Base-by-base conservation (phyloP, 257 asterid genomes). In the Solanum medicagineum region DNA sequence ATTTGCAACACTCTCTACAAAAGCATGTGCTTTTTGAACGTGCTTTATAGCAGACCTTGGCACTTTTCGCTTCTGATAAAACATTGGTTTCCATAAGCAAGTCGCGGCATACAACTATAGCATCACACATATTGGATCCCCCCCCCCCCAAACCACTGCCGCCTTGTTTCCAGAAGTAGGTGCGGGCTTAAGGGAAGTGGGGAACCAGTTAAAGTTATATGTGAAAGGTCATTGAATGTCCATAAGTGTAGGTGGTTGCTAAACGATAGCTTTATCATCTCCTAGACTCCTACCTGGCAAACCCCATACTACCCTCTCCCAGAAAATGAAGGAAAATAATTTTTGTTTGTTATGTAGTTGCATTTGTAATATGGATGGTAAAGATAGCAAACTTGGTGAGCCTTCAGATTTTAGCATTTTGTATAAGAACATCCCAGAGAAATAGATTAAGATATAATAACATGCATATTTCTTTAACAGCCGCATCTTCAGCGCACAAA, bases 401-500 rank as follows among this genome's bases (percentile, higher is more conserved):
- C 83, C 62, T 77, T 77, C 26, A 77, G 83, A 77, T 54, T 51
- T 77, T 63, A 51, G 47, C 47, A 77, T 51, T 26, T 77, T 68
- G 47, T 83, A 26, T 65, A 66, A 20, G 81, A 83, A 24, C 16
- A 47, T 66, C 80, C 80, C 75, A 29, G 62, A 57, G 44, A 80
- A 80, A 75, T 68, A 63, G 77, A 56, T 81, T 75, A 60, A 77
- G 60, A 75, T 75, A 49, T 24, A 47, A 49, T 24, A 49, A 75
- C 74, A 24, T 20, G 42, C 55, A 79, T 86, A 73, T 83, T 59
- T 68, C 86, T 87, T 86, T 54, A 85, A 84, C 97, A 97, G 99
- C 99, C 99, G 83, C 99, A 97, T 91, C 94, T 97, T 84, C 97
- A 85, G 87, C 96, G 99, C 81, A 97, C 98, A 84, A 94, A 94